Conservation (phyloP, 1,139 yeast genomes). For the Taiozyma sp. region DNA sequence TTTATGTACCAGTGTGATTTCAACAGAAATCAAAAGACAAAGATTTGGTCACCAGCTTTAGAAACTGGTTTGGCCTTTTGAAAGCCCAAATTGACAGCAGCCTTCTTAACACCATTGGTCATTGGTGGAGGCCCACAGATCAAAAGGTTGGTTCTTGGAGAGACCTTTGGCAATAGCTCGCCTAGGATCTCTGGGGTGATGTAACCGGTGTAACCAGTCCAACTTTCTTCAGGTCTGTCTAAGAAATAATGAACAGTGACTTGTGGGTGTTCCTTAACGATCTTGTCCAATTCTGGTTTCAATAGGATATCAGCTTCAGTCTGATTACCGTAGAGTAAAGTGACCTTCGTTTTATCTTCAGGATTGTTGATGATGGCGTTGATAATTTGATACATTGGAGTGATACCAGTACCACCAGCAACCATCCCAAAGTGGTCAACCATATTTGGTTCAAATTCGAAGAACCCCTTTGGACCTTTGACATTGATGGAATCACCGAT, state of each 20-base stretch:
- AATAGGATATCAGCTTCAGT: constrained; percentile 74
- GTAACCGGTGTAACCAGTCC: constrained; percentile 83
- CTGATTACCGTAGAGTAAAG: constrained; percentile 74
- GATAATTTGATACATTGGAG: constrained; percentile 91
- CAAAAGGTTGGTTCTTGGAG: constrained; percentile 62
- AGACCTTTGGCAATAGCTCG: constrained; percentile 60
- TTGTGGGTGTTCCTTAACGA: constrained; percentile 54
- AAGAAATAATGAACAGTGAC: constrained; percentile 72
- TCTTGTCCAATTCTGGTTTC: constrained; percentile 71
- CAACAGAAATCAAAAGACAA: constrained; percentile 53
- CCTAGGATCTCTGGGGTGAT: constrained; percentile 75
- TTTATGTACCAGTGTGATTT: no score
- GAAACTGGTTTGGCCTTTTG: constrained; percentile 88
- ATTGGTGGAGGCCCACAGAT: constrained; percentile 96
- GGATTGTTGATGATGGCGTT: constrained; percentile 72
- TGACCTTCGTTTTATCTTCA: constrained; percentile 68
- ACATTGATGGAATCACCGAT: constrained; percentile 69
- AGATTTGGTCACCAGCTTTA: constrained; percentile 89
- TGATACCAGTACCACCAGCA: constrained; percentile 95
- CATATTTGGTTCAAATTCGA: constrained; percentile 81
- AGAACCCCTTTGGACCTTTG: constrained; percentile 93
- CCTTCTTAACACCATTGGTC: constrained; percentile 77
- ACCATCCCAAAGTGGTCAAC: constrained; percentile 76
- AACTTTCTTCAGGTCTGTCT: constrained; percentile 67
- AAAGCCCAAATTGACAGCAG: constrained; percentile 79